These are phyloP conservation scores for Podospora conica DNA, from an alignment of 495 filamentous ascomycete species.

Conservation along the genomic window DNA sequence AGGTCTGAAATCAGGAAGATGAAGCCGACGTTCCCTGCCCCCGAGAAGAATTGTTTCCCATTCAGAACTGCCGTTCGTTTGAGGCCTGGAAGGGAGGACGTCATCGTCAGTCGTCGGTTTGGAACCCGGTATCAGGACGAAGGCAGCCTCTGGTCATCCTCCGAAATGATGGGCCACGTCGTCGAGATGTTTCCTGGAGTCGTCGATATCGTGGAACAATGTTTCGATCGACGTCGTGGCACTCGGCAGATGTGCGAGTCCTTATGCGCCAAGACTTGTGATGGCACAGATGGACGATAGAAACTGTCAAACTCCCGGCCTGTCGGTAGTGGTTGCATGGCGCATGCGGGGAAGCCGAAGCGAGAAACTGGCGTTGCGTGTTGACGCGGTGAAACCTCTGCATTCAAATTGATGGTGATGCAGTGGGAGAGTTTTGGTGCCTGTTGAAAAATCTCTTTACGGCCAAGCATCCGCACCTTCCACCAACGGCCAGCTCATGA, in stretches of 20 bases:
- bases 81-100: not conserved
- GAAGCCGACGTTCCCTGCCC: not conserved
- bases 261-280: conserved; percentile 6
- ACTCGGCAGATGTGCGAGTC: conserved; percentile 3
- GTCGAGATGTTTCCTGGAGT: not conserved
- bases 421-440: too few relatives aligned
- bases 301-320: not conserved
- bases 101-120: not conserved
- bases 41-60: not conserved
- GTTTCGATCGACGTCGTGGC: conserved; percentile 11
- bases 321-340: conserved; percentile 20
- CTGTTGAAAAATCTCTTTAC: not conserved
- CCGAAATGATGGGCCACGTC: not conserved
- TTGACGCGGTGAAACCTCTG: conserved; percentile 5
- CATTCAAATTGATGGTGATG: too few relatives aligned
- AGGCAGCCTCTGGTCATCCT: not conserved
- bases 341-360: conserved; percentile 1
- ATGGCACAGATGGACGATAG: not conserved
- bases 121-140: not conserved
- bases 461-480: not conserved
- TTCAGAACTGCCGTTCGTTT: not conserved
- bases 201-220: not conserved
- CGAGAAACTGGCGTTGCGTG: not conserved
- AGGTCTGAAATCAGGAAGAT: not conserved
- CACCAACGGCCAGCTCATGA: too few relatives aligned